These are phyloP conservation scores for Penicillium sp. DNA, from an alignment of 2,329 filamentous ascomycete species.

Conservation along the genomic window DNA sequence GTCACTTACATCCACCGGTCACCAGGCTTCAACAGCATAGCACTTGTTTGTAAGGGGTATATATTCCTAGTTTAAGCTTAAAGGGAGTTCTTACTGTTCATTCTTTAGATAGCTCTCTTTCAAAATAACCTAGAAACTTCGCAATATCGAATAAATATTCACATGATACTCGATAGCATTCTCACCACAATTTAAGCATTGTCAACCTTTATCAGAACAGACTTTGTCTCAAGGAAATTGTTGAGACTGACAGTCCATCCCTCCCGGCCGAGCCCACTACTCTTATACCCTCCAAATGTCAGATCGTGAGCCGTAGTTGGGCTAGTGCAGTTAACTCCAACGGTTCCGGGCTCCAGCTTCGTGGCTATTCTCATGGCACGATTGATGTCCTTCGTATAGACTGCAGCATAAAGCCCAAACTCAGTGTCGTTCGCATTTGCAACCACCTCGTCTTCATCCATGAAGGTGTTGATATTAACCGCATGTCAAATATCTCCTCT, in stretches of 20 bases:
- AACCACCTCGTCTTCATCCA: slow-evolving; percentile 69
- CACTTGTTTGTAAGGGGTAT: neutral
- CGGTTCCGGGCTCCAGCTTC: slow-evolving; percentile 63
- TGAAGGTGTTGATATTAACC: slow-evolving; percentile 71
- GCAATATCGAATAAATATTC: neutral
- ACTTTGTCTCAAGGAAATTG: slow-evolving; percentile 18
- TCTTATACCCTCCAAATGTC: slow-evolving; percentile 39
- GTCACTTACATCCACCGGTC: neutral
- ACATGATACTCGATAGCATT: neutral
- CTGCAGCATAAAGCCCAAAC: no score
- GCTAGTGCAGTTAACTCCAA: slow-evolving; percentile 63
- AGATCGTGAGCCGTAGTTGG: slow-evolving; percentile 59
- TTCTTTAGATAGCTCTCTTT: neutral
- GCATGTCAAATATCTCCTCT: slow-evolving; percentile 80
- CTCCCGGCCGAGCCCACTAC: slow-evolving; percentile 17
- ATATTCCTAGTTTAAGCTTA: neutral
- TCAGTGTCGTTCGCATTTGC: slow-evolving; percentile 62
- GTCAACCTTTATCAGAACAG: slow-evolving; percentile 13
- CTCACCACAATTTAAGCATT: neutral
- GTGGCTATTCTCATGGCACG: slow-evolving; percentile 74
- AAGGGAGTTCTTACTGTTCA: neutral
- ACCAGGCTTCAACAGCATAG: neutral
- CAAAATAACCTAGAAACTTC: neutral
- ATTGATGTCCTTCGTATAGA: slow-evolving; percentile 52
- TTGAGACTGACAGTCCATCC: slow-evolving; percentile 14